Conservation (phyloP, 345 rosid genomes). For the Excoecaria cochinchinensis region DNA sequence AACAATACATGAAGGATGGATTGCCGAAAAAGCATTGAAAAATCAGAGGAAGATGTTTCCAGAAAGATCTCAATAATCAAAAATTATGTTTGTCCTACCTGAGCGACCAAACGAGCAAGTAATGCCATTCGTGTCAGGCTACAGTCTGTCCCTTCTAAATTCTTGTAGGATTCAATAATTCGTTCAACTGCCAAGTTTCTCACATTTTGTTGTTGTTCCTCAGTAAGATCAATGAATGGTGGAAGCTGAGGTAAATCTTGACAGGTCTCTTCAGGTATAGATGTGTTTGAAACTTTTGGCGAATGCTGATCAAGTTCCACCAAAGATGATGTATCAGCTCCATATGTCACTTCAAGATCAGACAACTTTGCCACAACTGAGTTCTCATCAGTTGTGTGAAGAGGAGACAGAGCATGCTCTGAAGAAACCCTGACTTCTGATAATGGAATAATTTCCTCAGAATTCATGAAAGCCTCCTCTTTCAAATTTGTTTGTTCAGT, state of each 20-base stretch:
- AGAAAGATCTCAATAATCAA: not conserved
- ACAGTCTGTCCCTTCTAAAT: conserved; percentile 48
- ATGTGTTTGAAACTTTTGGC: conserved; percentile 39
- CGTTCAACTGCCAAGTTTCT: conserved; percentile 64
- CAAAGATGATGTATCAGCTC: conserved; percentile 34
- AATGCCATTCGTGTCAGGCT: conserved; percentile 57
- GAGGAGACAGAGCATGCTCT: conserved; percentile 48
- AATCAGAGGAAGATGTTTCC: not conserved
- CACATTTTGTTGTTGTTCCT: conserved; percentile 50
- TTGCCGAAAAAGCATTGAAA: not conserved
- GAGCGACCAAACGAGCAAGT: conserved; percentile 81
- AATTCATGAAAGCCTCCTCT: conserved; percentile 44
- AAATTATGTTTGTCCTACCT: conserved; percentile 41
- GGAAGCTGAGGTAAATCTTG: conserved; percentile 70
- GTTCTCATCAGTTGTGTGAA: conserved; percentile 44
- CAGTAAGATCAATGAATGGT: conserved; percentile 63
- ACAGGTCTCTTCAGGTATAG: conserved; percentile 60
- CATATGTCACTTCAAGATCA: conserved; percentile 49
- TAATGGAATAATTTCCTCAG: conserved; percentile 40
- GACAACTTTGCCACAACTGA: conserved; percentile 35
- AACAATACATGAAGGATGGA: not conserved
- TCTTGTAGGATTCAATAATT: conserved; percentile 69
- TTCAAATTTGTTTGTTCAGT: conserved; percentile 42
- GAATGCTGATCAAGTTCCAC: conserved; percentile 54
- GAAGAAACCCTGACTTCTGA: conserved; percentile 47